Evolutionary conservation across 495 filamentous ascomycete genomes (phyloP).

Genomic region (Choiromyces venosus): DNA sequence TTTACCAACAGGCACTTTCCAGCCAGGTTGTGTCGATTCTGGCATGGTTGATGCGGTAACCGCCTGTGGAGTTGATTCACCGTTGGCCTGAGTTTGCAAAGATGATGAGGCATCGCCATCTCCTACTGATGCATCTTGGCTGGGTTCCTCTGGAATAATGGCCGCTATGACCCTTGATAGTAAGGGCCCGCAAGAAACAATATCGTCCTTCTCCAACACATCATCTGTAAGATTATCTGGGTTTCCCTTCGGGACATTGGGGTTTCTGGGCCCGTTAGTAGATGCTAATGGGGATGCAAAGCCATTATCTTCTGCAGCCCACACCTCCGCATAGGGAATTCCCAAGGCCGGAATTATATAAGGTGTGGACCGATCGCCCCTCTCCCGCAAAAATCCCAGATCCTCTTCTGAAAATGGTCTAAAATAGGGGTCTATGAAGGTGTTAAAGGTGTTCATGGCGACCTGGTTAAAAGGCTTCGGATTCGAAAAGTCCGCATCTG

Average conservation of each 20-base stretch:
- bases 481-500: constrained; percentile 90
- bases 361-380: constrained; percentile 72
- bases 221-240: constrained; percentile 83
- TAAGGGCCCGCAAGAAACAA: constrained; percentile 75
- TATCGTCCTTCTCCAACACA: constrained; percentile 73
- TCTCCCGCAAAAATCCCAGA: constrained; percentile 83
- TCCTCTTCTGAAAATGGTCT: constrained; percentile 90
- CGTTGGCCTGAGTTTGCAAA: constrained; percentile 45
- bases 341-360: constrained; percentile 84
- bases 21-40: constrained; percentile 58
- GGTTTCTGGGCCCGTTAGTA: constrained; percentile 54
- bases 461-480: constrained; percentile 92
- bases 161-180: constrained; percentile 75
- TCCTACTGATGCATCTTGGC: constrained; percentile 50
- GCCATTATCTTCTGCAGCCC: constrained; percentile 83
- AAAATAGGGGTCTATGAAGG: constrained; percentile 85
- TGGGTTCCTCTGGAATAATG: constrained; percentile 73
- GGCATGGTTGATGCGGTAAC: constrained; percentile 72
- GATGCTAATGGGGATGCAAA: constrained; percentile 28
- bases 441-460: constrained; percentile 78
- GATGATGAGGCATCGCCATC: background rate
- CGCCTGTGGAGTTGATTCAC: constrained; percentile 48
- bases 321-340: constrained; percentile 76
- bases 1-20: constrained; percentile 56
- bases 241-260: constrained; percentile 76